Evolutionary conservation across 2,329 filamentous ascomycete genomes (phyloP), one percentile per base, ranked within the genome.

Genomic region (Podosphaera xanthii): DNA sequence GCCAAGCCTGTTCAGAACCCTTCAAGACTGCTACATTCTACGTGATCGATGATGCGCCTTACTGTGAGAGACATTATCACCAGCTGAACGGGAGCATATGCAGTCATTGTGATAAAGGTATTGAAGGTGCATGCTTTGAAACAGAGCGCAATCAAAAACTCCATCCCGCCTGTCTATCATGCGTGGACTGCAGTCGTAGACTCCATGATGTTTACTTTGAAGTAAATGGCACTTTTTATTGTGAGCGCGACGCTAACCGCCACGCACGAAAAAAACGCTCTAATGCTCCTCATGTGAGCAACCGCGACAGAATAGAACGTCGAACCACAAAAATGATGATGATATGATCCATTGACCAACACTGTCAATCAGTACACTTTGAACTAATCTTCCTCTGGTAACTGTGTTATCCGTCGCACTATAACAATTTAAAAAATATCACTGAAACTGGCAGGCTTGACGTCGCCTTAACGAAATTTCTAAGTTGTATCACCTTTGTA

Each of bases 11-110:
- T 73, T 75, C 76, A 9, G 77, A 82, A 59, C 84, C 89, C 0
- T 98, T 97, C 68, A 76, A 82, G 30, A 94, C 89, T 0, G 80
- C 87, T 1, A 89, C 92, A 61, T 97, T 97, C 66, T 98, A 98
- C 69, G 90, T 98, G 9, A 79, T 89, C 61, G 73, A 85, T 63
- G 88, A 98, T 71, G 77, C 81, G 61, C 92, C 92, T 0, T 96
- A 91, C 72, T 97, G 92, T 71, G 84, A 88, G 64, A 82, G 83
- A 57, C 89, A 97, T 71, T 98, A 97, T 69, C 92, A 98, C 72
- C 80, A 86, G 69, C 77, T 92, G 40, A 97, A 97, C 66, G 84
- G 85, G 57, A 94, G 87, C 54, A 73, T 96, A 0, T 98, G 92
- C 69, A 78, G 79, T 14, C 78, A 77, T 36, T 98, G 92, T 70